Evolutionary conservation across 1,284 basidiomycete species (phyloP).

Genomic region (Pseudozyma flocculosa): DNA sequence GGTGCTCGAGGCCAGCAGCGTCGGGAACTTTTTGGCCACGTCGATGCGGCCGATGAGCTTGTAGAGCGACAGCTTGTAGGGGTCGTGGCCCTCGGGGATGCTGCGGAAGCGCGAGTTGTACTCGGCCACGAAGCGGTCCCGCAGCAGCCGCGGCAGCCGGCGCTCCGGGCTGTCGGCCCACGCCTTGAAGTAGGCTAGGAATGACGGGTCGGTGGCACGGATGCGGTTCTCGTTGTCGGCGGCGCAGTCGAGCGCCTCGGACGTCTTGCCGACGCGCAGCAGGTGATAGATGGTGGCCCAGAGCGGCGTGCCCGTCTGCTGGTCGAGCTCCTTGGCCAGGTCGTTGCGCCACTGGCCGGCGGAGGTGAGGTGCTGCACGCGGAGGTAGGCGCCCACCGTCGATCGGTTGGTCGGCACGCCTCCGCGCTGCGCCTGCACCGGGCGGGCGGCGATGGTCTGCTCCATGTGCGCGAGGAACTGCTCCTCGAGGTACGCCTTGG

Average conservation of each 20-base stretch:
- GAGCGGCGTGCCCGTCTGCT: conserved; percentile 63
- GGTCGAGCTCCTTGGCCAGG: conserved; percentile 44
- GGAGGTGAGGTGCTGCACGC: conserved; percentile 46
- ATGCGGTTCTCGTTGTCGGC: conserved; percentile 72
- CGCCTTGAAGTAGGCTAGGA: conserved; percentile 78
- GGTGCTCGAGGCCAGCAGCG: conserved; percentile 82
- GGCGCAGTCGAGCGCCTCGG: conserved; percentile 74
- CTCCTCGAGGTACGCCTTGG: conserved; percentile 73
- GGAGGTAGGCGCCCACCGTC: conserved; percentile 65
- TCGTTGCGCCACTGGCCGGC: conserved; percentile 48
- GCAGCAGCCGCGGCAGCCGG: conserved; percentile 50
- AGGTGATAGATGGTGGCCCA: conserved; percentile 94
- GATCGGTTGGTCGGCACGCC: conserved; percentile 82
- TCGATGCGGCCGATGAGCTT: conserved; percentile 94
- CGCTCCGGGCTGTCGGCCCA: conserved; percentile 69
- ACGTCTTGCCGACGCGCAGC: conserved; percentile 77
- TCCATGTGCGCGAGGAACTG: conserved; percentile 79
- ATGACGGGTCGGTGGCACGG: conserved; percentile 77
- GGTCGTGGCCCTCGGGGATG: conserved; percentile 66
- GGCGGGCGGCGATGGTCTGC: conserved; percentile 76
- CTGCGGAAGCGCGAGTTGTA: conserved; percentile 82
- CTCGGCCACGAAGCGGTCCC: conserved; percentile 80
- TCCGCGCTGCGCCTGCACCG: conserved; percentile 82
- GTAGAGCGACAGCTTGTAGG: conserved; percentile 93
- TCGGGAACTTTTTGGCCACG: conserved; percentile 74